phyloP scores from a whole-genome alignment of 1,139 yeast genomes.

The Diutina ranongensis region DNA sequence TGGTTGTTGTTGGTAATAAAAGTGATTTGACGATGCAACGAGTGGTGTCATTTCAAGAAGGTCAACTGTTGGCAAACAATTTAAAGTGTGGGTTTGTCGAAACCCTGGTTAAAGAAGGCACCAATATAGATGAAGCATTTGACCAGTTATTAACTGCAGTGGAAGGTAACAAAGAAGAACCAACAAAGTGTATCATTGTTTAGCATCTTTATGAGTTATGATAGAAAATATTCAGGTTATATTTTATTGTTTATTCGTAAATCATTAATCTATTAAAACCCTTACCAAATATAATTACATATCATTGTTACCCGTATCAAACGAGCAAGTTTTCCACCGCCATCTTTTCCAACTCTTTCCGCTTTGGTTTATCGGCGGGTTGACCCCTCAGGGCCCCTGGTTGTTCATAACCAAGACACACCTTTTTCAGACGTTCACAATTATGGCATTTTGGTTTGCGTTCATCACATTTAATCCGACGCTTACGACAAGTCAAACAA shows the following conservation, averaged over 20 bases:
- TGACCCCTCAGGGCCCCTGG: not conserved
- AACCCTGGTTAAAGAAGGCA: slow-evolving; percentile 70
- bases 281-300: not conserved
- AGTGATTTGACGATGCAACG: slow-evolving; percentile 55
- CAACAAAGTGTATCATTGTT: slow-evolving; percentile 27
- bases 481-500: slow-evolving; percentile 20
- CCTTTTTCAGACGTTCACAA: slow-evolving; percentile 59
- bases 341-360: slow-evolving; percentile 1
- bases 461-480: slow-evolving; percentile 20
- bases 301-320: not conserved
- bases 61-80: slow-evolving; percentile 48
- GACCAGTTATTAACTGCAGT: slow-evolving; percentile 59
- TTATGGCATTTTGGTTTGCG: slow-evolving; percentile 62
- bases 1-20: slow-evolving; percentile 80
- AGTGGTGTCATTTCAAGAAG: slow-evolving; percentile 58
- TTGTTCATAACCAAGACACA: slow-evolving; percentile 54
- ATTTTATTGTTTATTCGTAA: too few species aligned
- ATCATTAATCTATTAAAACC: not conserved
- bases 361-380: not conserved
- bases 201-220: slow-evolving; percentile 10
- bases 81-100: slow-evolving; percentile 64
- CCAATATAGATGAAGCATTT: slow-evolving; percentile 57
- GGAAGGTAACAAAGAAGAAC: slow-evolving; percentile 42
- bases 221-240: too few species aligned
- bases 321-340: slow-evolving; percentile 5